Base-by-base conservation (phyloP, 23 red algal species). In the Gracilaria domingensis region DNA sequence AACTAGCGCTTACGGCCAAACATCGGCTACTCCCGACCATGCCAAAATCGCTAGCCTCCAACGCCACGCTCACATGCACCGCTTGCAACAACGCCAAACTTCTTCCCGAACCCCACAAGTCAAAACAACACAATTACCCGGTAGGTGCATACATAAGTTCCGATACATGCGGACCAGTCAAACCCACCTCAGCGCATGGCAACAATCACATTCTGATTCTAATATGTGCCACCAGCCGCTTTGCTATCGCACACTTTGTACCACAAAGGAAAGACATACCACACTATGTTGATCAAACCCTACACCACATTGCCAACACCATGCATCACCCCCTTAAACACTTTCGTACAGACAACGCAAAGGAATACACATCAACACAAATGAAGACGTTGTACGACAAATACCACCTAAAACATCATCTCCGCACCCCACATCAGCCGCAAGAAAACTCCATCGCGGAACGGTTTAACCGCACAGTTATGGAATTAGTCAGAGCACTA, bases 121-220 rank as follows among this genome's bases (percentile, higher is more conserved):
- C 5, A 45, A 45, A 45, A 16, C 51, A 55, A 8, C 51, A 55
- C 18, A 55, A 8, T 20, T 18, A 82, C 48, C 42, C 49, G 2
- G 18, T 59, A 7, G 78, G 78, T 0, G 42, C 78, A 11, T 82
- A 57, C 28, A 36, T 32, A 8, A 82, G 53, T 49, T 54, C 78
- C 40, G 78, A 82, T 23, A 82, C 78, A 82, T 62, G 78, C 2
- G 78, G 78, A 23, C 39, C 78, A 25, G 34, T 82, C 18, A 53
- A 24, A 59, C 42, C 48, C 24, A n/a, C 47, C 16, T 61, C 0
- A 2, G 26, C 21, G 12, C 78, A 58, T 9, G 78, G 78, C 36
- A 82, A 55, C 51, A 25, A 29, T 20, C 78, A 49, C 23, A 77
- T 25, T 17, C 49, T 77, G 0, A 32, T 55, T 20, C 1, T 55